Evolutionary conservation across 2,329 filamentous ascomycete genomes (phyloP).

Genomic region (Hirsutella minnesotensis): DNA sequence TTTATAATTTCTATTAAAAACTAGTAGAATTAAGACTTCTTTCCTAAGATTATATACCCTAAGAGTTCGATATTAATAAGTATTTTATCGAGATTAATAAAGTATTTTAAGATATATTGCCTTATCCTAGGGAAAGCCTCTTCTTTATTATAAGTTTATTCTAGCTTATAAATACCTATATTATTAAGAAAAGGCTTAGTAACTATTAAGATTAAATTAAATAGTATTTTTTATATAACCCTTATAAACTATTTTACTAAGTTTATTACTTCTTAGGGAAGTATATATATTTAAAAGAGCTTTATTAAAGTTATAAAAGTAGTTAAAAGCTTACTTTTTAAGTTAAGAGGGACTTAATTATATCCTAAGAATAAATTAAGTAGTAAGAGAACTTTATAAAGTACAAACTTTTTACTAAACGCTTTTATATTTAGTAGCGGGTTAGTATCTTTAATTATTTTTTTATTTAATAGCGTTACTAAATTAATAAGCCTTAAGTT

Average conservation of each 20-base stretch:
- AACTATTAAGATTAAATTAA: no score
- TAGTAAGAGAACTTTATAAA: neutral
- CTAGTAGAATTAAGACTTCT: no score
- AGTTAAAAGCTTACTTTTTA: neutral
- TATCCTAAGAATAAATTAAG: neutral
- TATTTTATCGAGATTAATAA: neutral
- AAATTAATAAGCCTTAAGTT: no score
- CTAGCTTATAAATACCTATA: no score
- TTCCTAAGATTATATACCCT: neutral
- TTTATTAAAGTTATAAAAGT: neutral
- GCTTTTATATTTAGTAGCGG: neutral
- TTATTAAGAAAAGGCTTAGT: no score
- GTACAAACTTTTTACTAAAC: neutral
- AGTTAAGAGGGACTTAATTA: neutral
- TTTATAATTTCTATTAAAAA: slow-evolving; percentile 4
- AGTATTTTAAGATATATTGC: neutral
- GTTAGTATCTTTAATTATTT: no score
- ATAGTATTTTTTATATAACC: neutral
- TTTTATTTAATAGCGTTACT: no score
- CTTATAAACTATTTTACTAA: neutral
- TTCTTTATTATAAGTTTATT: neutral
- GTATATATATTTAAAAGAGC: neutral
- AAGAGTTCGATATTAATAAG: neutral
- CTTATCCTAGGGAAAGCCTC: neutral
- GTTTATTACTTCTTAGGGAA: neutral